Base-by-base conservation (phyloP, 169 alveolate genomes). In the Eimeria maxima region DNA sequence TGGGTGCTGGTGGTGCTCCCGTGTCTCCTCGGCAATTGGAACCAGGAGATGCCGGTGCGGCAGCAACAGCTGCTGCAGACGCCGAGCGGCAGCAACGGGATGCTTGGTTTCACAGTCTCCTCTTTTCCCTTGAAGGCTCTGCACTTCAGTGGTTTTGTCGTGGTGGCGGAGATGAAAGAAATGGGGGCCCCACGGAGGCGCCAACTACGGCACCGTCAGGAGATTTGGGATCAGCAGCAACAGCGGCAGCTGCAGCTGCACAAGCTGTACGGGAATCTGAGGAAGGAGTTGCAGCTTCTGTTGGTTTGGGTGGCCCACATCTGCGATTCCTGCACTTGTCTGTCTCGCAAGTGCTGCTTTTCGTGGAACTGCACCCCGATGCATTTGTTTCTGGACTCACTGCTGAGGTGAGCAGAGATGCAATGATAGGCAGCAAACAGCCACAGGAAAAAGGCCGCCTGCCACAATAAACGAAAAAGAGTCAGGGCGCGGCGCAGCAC, bases 321-420 rank as follows among this genome's bases (percentile, higher is more conserved):
- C 74, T 83, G 91, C 71, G 57, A 7, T 65, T 93, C 16, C 20
- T 93, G 71, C 96, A 93, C 76, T 81, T 93, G 74, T 80, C 96
- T 24, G 27, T 93, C 65, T 27, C 71, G 22, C 92, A 93, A 47
- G 93, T 93, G 71, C 87, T 93, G 55, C 87, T 93, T 3, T 93
- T 93, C 60, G 55, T 93, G 44, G 96, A 93, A 33, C 84, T 93
- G 24, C 96, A 93, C 45, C 91, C 96, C 7, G 91, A 83, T 67
- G 91, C 96, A 29, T 24, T 80, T 13, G 93, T 86, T 14, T 33
- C 86, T 38, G 74, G 86, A 27, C 69, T 93, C 44, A 86, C 88
- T 55, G 83, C 96, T 22, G 69, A 76, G 87, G 96, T 80, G 50
- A 69, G 95, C 33, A 27, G 47, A 55, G 27, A 10, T 74, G 63